A percentile compares a stretch with the other conserved stretches of the same genome.
Evolutionary conservation across 768 basidiomycete genomes (phyloP).

Genomic region (Mycena epipterygia): DNA sequence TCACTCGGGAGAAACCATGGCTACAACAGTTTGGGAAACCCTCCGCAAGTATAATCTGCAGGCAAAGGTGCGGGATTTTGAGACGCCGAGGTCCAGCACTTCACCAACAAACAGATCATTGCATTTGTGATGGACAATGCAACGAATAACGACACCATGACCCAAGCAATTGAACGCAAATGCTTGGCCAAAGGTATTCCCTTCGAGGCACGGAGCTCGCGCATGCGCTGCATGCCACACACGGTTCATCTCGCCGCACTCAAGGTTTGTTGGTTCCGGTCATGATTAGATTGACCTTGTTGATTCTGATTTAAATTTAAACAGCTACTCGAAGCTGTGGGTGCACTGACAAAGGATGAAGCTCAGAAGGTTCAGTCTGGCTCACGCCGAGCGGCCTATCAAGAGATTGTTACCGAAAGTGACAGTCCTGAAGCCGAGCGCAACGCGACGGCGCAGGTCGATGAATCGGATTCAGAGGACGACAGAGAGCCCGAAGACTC

Average conservation of each 20-base stretch:
- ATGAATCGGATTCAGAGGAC: conserved; percentile 1
- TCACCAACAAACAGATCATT: conserved; percentile 40
- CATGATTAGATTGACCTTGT: not conserved
- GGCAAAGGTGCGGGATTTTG: conserved; percentile 30
- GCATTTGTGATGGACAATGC: conserved; percentile 52
- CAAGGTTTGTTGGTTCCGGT: conserved; percentile 34
- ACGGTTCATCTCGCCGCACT: conserved; percentile 53
- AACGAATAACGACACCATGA: conserved; percentile 52
- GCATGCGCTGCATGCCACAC: conserved; percentile 53
- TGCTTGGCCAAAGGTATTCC: conserved; percentile 33
- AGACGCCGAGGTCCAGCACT: not conserved
- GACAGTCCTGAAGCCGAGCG: no score
- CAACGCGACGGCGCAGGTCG: not conserved
- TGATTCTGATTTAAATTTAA: not conserved
- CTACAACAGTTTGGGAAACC: conserved; percentile 47
- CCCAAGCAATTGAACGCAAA: conserved; percentile 36
- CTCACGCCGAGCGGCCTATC: conserved; percentile 8
- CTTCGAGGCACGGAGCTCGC: conserved; percentile 42
- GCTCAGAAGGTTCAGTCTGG: not conserved
- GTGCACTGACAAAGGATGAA: conserved; percentile 11
- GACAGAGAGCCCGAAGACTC: not conserved
- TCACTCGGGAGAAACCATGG: conserved; percentile 54
- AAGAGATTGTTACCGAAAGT: conserved; percentile 21
- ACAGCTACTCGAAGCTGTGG: conserved; percentile 28
- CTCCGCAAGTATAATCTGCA: conserved; percentile 42